Evolutionary conservation across 2,329 filamentous ascomycete species (phyloP).

Genomic region (Pseudogymnoascus sp.): DNA sequence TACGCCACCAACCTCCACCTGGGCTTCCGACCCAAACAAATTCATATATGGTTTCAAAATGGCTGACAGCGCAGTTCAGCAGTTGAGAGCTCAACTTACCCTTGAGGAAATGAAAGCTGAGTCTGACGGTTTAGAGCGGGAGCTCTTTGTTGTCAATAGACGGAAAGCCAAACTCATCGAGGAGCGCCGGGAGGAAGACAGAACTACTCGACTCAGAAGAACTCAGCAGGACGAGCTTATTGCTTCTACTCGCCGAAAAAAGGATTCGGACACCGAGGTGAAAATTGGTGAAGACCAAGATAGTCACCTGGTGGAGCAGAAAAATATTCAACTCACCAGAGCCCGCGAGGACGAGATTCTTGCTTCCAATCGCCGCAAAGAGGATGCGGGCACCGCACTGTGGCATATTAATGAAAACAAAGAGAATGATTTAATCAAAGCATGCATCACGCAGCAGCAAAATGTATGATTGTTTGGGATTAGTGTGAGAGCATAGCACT

Average conservation of each 20-base stretch:
- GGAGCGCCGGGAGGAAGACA: not conserved
- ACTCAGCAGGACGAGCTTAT: not conserved
- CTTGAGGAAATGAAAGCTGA: not conserved
- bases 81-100: no score
- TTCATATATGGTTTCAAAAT: not conserved
- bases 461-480: not conserved
- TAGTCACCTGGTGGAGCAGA: not conserved
- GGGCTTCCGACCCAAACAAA: not conserved
- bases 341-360: not conserved
- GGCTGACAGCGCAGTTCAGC: not conserved
- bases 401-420: not conserved
- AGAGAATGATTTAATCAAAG: not conserved
- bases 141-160: not conserved
- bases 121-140: not conserved
- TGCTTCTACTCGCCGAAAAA: not conserved
- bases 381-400: not conserved
- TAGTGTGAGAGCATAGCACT: not conserved
- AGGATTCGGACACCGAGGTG: not conserved
- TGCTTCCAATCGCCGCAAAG: not conserved
- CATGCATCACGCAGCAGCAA: not conserved
- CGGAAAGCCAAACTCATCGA: not conserved
- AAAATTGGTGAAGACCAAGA: not conserved
- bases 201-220: not conserved
- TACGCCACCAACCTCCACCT: not conserved
- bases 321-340: not conserved